Conservation (phyloP, 2,329 filamentous ascomycete genomes). For the Sphaerulina musiva region DNA sequence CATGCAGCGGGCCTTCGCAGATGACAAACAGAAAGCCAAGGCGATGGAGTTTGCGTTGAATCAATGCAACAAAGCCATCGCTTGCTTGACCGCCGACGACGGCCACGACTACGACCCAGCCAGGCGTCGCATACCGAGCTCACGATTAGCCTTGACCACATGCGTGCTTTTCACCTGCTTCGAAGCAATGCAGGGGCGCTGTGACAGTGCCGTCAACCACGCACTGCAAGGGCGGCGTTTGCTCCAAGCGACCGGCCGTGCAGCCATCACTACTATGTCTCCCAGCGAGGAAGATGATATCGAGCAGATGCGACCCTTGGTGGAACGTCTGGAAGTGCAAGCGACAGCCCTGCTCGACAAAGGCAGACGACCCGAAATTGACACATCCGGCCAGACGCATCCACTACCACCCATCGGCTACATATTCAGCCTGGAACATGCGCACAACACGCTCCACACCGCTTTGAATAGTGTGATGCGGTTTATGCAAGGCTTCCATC, state of each 20-base stretch:
- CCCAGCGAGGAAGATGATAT: constrained; percentile 27
- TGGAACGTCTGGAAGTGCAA: constrained; percentile 31
- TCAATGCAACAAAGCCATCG: constrained; percentile 32
- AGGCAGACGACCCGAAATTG: constrained; percentile 25
- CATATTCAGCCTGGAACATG: constrained; percentile 31
- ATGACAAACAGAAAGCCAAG: constrained; percentile 29
- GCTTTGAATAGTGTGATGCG: constrained; percentile 33
- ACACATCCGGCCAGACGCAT: constrained; percentile 24
- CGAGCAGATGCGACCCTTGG: constrained; percentile 31
- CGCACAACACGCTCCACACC: constrained; percentile 30
- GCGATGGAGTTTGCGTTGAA: constrained; percentile 31
- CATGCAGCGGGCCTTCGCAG: constrained; percentile 28
- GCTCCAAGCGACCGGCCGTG: constrained; percentile 24
- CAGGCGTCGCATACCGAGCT: constrained; percentile 20
- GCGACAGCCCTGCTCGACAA: constrained; percentile 31
- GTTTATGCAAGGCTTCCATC: constrained; percentile 30
- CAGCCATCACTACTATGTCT: constrained; percentile 20
- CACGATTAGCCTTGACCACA: constrained; percentile 27
- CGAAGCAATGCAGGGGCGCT: constrained; percentile 33
- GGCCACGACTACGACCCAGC: constrained; percentile 14
- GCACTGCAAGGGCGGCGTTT: constrained; percentile 29
- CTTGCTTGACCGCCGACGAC: constrained; percentile 26
- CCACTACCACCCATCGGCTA: constrained; percentile 26
- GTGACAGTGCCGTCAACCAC: constrained; percentile 32
- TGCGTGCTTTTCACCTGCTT: constrained; percentile 34